Evolutionary conservation across 108 stramenopile genomes (phyloP), one percentile per base, ranked within the genome.

Genomic region (Cyclotella choctawhatcheeana): DNA sequence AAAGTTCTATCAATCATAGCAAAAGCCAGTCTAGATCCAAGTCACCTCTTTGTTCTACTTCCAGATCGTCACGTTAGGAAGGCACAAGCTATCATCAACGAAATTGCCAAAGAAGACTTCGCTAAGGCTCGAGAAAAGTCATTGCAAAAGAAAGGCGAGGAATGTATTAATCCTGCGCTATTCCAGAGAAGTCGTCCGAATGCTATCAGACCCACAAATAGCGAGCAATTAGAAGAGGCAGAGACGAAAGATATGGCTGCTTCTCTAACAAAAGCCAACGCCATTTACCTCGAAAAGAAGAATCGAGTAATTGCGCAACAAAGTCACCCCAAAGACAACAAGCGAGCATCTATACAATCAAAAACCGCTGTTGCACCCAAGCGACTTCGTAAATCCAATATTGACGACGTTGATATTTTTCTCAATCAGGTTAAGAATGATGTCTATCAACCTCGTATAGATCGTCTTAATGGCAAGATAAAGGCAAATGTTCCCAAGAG

Each of bases 41-140:
- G 33, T 27, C 30, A n/a, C 22, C 53, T 81, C 16, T 81, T 64
- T 31, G 47, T 68, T 35, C 40, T 81, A 31, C 55, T 74, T 21
- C 71, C 71, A 25, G 73, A 73, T 30, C 73, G 63, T 27, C 68
- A 69, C 45, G 32, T 50, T 17, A 34, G 60, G 31, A 81, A 59
- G 64, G 69, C 51, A 32, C 52, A 51, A 65, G 64, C 48, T 65
- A 18, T 51, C 2, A 22, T 33, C 5, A 51, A 31, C 6, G 50
- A 65, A 65, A 18, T 50, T 14, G 16, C 29, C 18, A 50, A 31
- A 65, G 30, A 25, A 51, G 47, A 65, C 6, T 5, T 51, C 3
- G 16, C 64, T 2, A 33, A 31, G 14, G 50, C 50, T 2, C 32
- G 8, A 33, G 29, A 25, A 32, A 2, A 20, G 13, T 51, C 48